Evolutionary conservation across 352 stramenopile genomes (phyloP).

Genomic region (Saprolegnia diclina): DNA sequence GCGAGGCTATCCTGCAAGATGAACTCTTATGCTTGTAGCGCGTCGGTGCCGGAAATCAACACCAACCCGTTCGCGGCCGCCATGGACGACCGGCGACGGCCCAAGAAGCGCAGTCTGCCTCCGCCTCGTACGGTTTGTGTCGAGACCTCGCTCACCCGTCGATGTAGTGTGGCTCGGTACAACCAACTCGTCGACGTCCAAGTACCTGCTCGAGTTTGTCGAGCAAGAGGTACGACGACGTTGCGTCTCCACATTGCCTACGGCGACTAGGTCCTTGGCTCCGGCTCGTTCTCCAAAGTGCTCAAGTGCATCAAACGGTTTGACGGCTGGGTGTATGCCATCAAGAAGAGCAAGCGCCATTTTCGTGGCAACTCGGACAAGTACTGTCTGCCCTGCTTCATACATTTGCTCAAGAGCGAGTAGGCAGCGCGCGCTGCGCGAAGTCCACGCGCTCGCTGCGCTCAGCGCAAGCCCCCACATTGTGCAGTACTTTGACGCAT

Average conservation of each 20-base stretch:
- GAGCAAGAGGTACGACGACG: conserved; percentile 60
- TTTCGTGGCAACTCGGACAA: conserved; percentile 76
- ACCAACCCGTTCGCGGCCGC: conserved; percentile 12
- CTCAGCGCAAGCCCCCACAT: conserved; percentile 70
- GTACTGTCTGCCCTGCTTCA: conserved; percentile 32
- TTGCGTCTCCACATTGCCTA: too few species aligned
- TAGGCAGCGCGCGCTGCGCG: conserved; percentile 66
- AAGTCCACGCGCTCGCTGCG: conserved; percentile 78
- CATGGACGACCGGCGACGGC: background rate
- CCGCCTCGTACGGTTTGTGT: conserved; percentile 4
- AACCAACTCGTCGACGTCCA: conserved; percentile 45
- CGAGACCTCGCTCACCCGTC: background rate
- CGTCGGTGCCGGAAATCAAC: conserved; percentile 13
- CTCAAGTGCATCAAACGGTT: conserved; percentile 85
- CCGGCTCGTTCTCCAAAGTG: conserved; percentile 80
- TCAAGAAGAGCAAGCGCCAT: conserved; percentile 85
- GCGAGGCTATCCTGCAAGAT: background rate
- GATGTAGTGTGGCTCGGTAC: conserved; percentile 19
- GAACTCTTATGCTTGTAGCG: background rate
- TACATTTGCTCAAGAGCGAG: background rate
- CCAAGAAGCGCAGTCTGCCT: conserved; percentile 4
- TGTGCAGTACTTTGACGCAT: conserved; percentile 83
- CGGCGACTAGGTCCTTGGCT: conserved; percentile 77
- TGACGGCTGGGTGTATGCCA: conserved; percentile 78
- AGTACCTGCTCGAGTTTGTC: conserved; percentile 74